Base-by-base conservation (phyloP, 2,329 filamentous ascomycete species). In the Leptosphaerulina australis region DNA sequence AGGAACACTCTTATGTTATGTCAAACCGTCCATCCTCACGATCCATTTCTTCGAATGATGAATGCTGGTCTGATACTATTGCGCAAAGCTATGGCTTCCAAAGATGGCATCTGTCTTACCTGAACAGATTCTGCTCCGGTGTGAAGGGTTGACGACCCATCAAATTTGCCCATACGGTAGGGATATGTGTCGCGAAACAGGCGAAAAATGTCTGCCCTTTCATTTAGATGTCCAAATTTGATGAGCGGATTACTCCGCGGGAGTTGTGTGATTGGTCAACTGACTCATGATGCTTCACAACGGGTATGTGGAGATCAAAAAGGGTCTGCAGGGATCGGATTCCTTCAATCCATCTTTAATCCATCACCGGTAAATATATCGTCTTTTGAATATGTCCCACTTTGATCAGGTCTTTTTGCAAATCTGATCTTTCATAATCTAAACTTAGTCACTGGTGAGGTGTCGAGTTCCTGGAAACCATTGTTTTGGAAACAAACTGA, bases 211-310 rank as follows among this genome's bases (percentile, higher is more conserved):
- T 18, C 17, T 22, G 12, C 17, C 30, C 22, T 35, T 29, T 44
- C 40, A 35, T 26, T 44, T 44, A 3, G 22, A 36, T 7, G 22
- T 29, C 31, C 17, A 12, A 5, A 5, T 28, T 11, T 2, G 40
- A 31, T 35, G 17, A 25, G 31, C 35, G 31, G 31, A 28, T 7
- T 24, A 12, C 5, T 22, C 17, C 15, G 14, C 14, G 38, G 17
- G 9, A 15, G 17, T 18, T 18, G 5, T 25, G 8, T 30, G 28
- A 45, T 51, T 51, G 28, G 48, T 36, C 15, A 9, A 34, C 21
- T 45, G 48, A 51, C 21, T 51, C 34, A 17, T 15, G 25, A 14
- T 40, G 48, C 45, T 45, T 50, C 41, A 22, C 31, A 51, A 29
- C 24, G 8, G 35, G 35, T 28, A 33, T 40, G 40, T 40, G 41